Evolutionary conservation across 331 rosid genomes (phyloP), one percentile per base, ranked within the genome.

Genomic region (Rhamnella rubrinervis): DNA sequence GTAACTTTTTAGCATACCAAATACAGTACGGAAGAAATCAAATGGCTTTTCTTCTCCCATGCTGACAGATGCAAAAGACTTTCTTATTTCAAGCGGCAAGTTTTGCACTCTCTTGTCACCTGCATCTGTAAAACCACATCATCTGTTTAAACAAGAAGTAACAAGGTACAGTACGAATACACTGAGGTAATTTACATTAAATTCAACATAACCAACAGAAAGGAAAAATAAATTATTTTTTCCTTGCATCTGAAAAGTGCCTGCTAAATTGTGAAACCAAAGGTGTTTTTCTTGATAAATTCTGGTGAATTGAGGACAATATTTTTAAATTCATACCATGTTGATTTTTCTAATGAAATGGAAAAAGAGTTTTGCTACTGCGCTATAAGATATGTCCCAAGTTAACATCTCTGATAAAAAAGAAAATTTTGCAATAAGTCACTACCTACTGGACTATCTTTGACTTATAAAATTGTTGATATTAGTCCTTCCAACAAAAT

Each of bases 21-120:
- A 81, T 25, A 93, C 47, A 81, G 78, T 82, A 1, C 95, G 97
- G 6, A 90, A 72, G 72, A 88, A 84, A 64, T 90, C 95, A 71
- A 88, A 78, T 4, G 90, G 95, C 69, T 82, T 88, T 61, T 85
- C 87, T 38, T 87, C 84, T 79, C 77, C 85, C 73, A 79, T 72
- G 66, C 46, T 79, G 81, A 83, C 74, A 15, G 91, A 80, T 79
- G 89, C 83, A 72, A 88, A 84, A 55, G 85, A 41, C 77, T 84
- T 86, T 56, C 84, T 84, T 68, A 53, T 53, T 68, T 63, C 68
- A 65, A 68, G 50, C 25, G 71, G 7, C 21, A 62, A 55, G 38
- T 71, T 85, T 52, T 50, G 85, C 56, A 64, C 60, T 71, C 82
- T 82, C 80, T 76, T 80, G 60, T 61, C 59, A 77, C 66, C 71